phyloP scores from a whole-genome alignment of 148 eudicot species.

The Spergularia marina region DNA sequence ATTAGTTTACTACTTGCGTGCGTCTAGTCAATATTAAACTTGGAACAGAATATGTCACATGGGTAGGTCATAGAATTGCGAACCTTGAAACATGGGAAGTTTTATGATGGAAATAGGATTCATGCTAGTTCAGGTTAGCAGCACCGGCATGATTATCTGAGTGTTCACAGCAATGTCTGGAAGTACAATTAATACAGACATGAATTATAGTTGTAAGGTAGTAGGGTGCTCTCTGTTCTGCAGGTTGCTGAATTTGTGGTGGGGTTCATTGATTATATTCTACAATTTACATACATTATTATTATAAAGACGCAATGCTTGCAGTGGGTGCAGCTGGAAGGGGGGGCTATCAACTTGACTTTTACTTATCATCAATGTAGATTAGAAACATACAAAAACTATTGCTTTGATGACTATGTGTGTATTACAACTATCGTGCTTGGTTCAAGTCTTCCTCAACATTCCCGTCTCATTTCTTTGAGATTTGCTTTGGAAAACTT shows the following conservation, averaged over 20 bases:
- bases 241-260: background rate
- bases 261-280: background rate
- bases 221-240: background rate
- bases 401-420: too few species aligned
- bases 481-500: background rate
- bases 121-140: slow-evolving; percentile 9
- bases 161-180: background rate
- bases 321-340: background rate
- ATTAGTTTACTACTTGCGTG: background rate
- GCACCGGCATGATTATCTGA: background rate
- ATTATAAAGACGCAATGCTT: background rate
- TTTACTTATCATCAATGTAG: too few species aligned
- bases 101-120: background rate
- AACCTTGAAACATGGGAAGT: background rate
- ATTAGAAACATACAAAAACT: too few species aligned
- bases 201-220: background rate
- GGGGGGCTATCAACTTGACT: background rate
- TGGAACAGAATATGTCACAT: background rate
- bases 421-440: too few species aligned
- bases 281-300: too few species aligned
- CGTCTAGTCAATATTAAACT: background rate
- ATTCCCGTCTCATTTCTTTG: background rate
- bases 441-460: too few species aligned
- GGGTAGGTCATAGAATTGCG: too few species aligned
- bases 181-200: background rate